Percentiles rank a stretch among this genome's conserved stretches.
phyloP scores from a whole-genome alignment of 176 grass and related monocot genomes.

The Themeda triandra region DNA sequence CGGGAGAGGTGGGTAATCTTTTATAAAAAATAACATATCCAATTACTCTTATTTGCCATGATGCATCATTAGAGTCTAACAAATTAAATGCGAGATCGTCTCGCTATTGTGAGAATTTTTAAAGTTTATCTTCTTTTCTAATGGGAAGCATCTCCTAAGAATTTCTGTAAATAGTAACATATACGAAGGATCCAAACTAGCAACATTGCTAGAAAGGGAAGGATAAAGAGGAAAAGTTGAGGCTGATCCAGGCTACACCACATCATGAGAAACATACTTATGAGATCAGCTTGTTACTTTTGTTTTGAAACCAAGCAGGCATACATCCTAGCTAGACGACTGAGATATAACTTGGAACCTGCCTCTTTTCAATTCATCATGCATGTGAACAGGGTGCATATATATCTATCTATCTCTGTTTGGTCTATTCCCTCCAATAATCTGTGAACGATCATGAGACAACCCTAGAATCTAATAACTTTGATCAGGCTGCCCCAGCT shows the following conservation, averaged over 20 bases:
- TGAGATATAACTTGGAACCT: neutral
- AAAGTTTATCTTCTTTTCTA: neutral
- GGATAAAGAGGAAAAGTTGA: neutral
- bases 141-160: neutral
- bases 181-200: neutral
- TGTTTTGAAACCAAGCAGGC: neutral
- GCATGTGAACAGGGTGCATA: neutral
- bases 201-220: neutral
- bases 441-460: slow-evolving; percentile 18
- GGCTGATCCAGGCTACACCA: neutral
- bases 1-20: neutral
- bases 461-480: slow-evolving; percentile 30
- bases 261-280: neutral
- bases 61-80: neutral
- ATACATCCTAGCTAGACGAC: neutral
- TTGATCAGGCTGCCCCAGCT: slow-evolving; percentile 33
- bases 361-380: slow-evolving; percentile 4
- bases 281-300: slow-evolving; percentile 1
- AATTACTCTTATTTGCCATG: neutral
- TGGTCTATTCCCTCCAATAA: neutral
- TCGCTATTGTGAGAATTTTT: neutral
- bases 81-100: neutral
- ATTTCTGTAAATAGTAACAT: neutral
- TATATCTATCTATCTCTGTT: neutral
- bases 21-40: too few species aligned